Evolutionary conservation across 2,329 filamentous ascomycete species (phyloP), one percentile per base, ranked within the genome.

Genomic region (Xylaria sp.): DNA sequence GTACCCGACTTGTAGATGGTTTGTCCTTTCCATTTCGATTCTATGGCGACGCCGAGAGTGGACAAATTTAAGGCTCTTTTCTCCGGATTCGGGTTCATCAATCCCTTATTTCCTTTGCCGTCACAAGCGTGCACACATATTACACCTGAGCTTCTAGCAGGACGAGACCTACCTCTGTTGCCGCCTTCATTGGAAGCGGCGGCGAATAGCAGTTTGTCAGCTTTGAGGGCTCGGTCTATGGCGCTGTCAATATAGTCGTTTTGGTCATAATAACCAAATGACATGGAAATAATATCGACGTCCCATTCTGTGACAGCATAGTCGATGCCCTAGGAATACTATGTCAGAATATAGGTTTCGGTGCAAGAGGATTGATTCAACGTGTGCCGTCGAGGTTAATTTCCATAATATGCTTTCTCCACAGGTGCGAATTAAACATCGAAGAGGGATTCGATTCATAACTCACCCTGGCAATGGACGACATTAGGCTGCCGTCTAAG

Each of bases 221-320:
- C 46, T 11, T 59, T 51, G 1, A 42, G 15, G 15, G 49, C 53
- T 13, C 13, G 20, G 9, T 48, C 23, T 31, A 65, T 26, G 23
- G 23, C 23, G 23, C 23, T 23, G 23, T 23, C 23, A 1, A 60
- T 46, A 4, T 46, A 38, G n/a, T 54, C 15, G 17, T 51, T 36
- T 36, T 28, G 2, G 20, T 38, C 28, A 3, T 64, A 26, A 28
- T 49, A 38, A 11, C 62, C 46, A 28, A 54, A 61, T 17, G 57
- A 61, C 56, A 60, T 48, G 17, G 57, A 60, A n/a, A 59, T 65
- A 26, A 65, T 56, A n/a, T 60, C 31, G 20, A 44, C 48, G 10
- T 60, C 11, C 36, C 40, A 48, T 36, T 53, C 33, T 26, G 28
- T 58, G 10, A 40, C 23, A 4, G 56, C 63, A 5, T 31, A 60